phyloP scores from a whole-genome alignment of 768 basidiomycete genomes.

The Boletus sp. region DNA sequence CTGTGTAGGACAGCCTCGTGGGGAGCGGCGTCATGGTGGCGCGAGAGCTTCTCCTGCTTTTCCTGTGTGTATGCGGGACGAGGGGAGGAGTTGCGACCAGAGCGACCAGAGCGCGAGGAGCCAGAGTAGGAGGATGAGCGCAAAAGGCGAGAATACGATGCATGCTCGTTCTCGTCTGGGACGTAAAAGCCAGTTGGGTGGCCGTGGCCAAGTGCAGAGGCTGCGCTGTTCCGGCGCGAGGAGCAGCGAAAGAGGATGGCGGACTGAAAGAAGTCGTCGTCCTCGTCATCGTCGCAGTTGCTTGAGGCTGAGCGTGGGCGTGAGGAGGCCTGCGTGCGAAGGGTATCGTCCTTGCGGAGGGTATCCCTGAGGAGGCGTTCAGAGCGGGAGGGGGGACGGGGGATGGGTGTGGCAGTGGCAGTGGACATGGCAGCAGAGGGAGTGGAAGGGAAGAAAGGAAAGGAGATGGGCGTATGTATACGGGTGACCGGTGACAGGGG shows the following conservation, averaged over 20 bases:
- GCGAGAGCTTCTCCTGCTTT: slow-evolving; percentile 18
- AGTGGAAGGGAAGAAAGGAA: slow-evolving; percentile 5
- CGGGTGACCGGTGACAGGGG: slow-evolving; percentile 17
- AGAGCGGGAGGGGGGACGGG: slow-evolving; percentile 47
- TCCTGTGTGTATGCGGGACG: slow-evolving; percentile 13
- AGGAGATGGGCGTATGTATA: slow-evolving; percentile 20
- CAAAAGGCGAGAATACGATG: slow-evolving; percentile 21
- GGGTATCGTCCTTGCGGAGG: slow-evolving; percentile 47
- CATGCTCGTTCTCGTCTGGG: slow-evolving; percentile 32
- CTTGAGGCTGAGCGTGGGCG: slow-evolving; percentile 27
- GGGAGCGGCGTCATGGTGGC: slow-evolving; percentile 36
- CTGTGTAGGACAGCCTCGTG: slow-evolving; percentile 54
- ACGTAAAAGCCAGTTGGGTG: slow-evolving; percentile 26
- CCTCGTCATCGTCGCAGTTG: slow-evolving; percentile 23
- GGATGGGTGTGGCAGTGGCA: slow-evolving; percentile 8
- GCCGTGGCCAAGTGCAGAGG: slow-evolving; percentile 11
- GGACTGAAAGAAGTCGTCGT: slow-evolving; percentile 28
- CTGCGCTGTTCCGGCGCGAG: slow-evolving; percentile 20
- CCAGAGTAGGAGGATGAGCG: slow-evolving; percentile 27
- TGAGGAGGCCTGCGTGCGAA: slow-evolving; percentile 24
- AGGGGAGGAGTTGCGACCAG: slow-evolving; percentile 16
- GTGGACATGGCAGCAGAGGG: slow-evolving; percentile 16
- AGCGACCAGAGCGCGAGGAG: slow-evolving; percentile 26
- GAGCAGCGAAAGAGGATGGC: slow-evolving; percentile 26
- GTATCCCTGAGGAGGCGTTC: slow-evolving; percentile 56